Evolutionary conservation across 768 basidiomycete genomes (phyloP), one percentile per base, ranked within the genome.

Genomic region (Tricholomella constricta): DNA sequence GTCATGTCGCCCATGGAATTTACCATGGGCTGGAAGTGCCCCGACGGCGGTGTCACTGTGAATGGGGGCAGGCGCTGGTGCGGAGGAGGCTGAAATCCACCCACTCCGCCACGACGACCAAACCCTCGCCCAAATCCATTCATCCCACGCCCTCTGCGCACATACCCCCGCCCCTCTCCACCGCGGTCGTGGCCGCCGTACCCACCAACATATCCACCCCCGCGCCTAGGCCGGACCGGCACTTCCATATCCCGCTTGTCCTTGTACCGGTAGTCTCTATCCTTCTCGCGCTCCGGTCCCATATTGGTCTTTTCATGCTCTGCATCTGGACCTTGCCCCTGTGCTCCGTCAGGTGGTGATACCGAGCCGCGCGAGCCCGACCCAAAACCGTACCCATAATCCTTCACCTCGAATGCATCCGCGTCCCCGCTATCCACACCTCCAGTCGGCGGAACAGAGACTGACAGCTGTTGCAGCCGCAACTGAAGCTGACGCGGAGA

Each of bases 381-480:
- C 1, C 86, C 86, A 55, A 87, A 87, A 4, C 85, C 85, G 60
- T 71, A 87, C 8, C 86, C 86, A 50, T 75, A 86, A 59, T 88
- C 77, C 55, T 75, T 79, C 38, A 87, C 85, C 50, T 77, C 76
- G 65, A 78, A 81, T 10, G 78, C 72, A 42, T 75, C 76, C 29
- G 69, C 69, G 8, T 52, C 56, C 17, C 45, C 44, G 29, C 48
- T 38, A 10, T 48, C 46, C 17, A 8, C 36, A 43, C 27, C 26
- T 15, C 6, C 15, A 42, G n/a, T 2, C 4, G 23, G 11, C 7
- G 5, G 14, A 9, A n/a, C 26, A 27, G 42, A 27, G 9, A 27
- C 25, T 5, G 42, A 43, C 23, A 43, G 42, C 38, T 55, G 35
- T 35, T 58, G 49, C 7, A 58, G 37, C 23, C 44, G 52, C 45